Evolutionary conservation across 129 eudicot species (phyloP), one percentile per base, ranked within the genome.

Genomic region (Flaveria trinervia): DNA sequence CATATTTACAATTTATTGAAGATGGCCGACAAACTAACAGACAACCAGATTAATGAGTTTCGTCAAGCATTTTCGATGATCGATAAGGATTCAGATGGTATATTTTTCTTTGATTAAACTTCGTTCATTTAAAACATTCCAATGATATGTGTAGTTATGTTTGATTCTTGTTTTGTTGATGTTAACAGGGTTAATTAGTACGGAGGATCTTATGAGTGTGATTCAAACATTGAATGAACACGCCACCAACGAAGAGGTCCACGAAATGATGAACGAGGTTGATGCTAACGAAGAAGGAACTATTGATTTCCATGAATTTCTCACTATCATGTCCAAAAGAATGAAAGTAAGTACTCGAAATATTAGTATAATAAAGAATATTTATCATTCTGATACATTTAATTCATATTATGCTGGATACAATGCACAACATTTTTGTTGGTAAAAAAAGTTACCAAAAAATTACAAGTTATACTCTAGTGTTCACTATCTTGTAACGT

Each of bases 31-130:
- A 49, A 71, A 52, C 52, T 87, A 26, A 81, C 90, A n/a, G 59
- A 80, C 60, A 86, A 85, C 59, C 96, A 90, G 70, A 84, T 88
- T 77, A 76, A 61, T 17, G 92, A 90, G 85, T 85, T 87, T 67
- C 80, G 84, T 16, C 90, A 90, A 82, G 89, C 92, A 18, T 90
- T 90, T 72, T 77, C 75, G 11, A 57, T 85, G 79, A 88, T 90
- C 22, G 96, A 90, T 78, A 90, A 84, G 79, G 88, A 90, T 67
- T 90, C 87, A 0, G 90, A 90, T 80, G 96, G 96, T 89, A 70
- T 25, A 0, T 66, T 76, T 3, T 30, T 50, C 17, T 16, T 5
- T 11, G 43, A 61, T 61, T 2, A 20, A 13, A 61, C 28, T 15
- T 1, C 15, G 4, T 30, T 61, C 17, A 61, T 61, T 13, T 14